These are phyloP conservation scores for Helminthosporium solani DNA, from an alignment of 2,329 filamentous ascomycete species.

Conservation along the genomic window DNA sequence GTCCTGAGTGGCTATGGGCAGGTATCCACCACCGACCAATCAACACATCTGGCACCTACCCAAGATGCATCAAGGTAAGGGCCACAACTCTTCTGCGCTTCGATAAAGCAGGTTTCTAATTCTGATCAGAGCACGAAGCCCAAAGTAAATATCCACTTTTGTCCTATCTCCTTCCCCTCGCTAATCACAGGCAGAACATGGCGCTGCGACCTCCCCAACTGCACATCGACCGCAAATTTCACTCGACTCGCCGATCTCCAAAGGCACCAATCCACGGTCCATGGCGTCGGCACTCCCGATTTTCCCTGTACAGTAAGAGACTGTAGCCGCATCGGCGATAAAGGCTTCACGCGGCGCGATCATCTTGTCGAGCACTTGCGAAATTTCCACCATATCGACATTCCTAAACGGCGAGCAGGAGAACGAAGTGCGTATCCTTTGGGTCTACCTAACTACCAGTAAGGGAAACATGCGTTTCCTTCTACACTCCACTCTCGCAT, in stretches of 20 bases:
- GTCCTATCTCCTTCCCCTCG: neutral
- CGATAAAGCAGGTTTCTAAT: slow-evolving; percentile 7
- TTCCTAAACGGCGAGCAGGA: slow-evolving; percentile 42
- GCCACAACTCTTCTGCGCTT: neutral
- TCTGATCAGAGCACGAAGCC: slow-evolving; percentile 16
- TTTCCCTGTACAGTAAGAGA: slow-evolving; percentile 33
- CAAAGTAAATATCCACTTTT: slow-evolving; percentile 16
- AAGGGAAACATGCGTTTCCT: slow-evolving; percentile 2
- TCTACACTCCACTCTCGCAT: neutral
- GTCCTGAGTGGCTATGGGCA: slow-evolving; percentile 14
- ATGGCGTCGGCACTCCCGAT: slow-evolving; percentile 30
- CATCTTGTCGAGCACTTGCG: slow-evolving; percentile 60
- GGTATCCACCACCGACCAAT: slow-evolving; percentile 2
- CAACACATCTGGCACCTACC: slow-evolving; percentile 13
- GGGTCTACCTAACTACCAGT: slow-evolving; percentile 18
- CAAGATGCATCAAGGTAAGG: neutral
- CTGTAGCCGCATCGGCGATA: slow-evolving; percentile 35
- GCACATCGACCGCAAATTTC: slow-evolving; percentile 37
- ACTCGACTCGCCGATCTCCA: slow-evolving; percentile 39
- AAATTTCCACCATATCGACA: slow-evolving; percentile 55
- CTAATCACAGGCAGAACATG: slow-evolving; percentile 24
- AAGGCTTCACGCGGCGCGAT: slow-evolving; percentile 58
- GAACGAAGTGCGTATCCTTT: slow-evolving; percentile 34
- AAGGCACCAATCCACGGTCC: slow-evolving; percentile 39
- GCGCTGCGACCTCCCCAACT: slow-evolving; percentile 32